Base-by-base conservation (phyloP, 257 asterid genomes). In the Salvia rosmarinus region DNA sequence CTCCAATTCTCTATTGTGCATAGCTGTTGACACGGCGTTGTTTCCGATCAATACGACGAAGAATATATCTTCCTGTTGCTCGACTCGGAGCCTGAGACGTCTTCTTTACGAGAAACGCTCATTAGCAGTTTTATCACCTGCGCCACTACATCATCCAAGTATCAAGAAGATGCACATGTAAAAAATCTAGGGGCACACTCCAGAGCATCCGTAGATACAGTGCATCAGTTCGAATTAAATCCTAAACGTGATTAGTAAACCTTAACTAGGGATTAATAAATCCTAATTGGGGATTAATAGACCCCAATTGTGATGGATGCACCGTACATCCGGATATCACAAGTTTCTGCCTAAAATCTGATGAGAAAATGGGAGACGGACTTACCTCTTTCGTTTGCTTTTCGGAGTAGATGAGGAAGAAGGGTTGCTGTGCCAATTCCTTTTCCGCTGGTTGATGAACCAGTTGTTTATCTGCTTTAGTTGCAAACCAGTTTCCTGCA, bases 361-460 rank as follows among this genome's bases (percentile, higher is more conserved):
- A 25, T 25, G 25, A 10, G 57, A 17, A 32, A 16, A 32, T 7
- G 9, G 68, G 49, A 62, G 46, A 65, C 6, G 12, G 9, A 56
- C 44, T 50, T 82, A 90, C 98, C 88, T 90, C 87, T 88, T 92
- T 72, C 98, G 85, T 73, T 92, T 92, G 96, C 91, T 92, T 67
- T 92, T 92, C 70, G 83, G 95, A 49, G 96, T 77, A 67, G 98
- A 68, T 1, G 98, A 89, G 0, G 96, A 80, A 0, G 98, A 90
- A 66, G 96, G 87, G 63, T 90, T 90, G 87, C 85, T 92, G 69
- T 92, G 96, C 98, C 98, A 92, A 52, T 92, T 92, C 82, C 98
- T 90, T 72, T 92, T 92, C 76, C 98, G 73, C 78, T 92, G 98
- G 85, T 92, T 92, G 85, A 92, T 92, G 89, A 92, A 92, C 98